Conservation (phyloP, 305 asterid species). For the Fraxinus platypoda region DNA sequence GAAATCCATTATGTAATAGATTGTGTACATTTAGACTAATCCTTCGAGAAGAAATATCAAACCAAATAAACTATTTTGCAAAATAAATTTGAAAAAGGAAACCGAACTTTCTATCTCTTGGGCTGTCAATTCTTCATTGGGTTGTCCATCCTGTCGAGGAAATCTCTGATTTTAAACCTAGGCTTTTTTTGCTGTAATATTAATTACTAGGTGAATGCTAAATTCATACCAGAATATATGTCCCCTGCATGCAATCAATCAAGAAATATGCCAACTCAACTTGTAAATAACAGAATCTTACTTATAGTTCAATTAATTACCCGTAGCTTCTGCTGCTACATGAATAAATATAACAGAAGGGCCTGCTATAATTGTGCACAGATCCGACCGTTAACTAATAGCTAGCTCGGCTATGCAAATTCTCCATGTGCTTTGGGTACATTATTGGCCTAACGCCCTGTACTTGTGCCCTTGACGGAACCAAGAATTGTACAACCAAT, state of each 20-base stretch:
- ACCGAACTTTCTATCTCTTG: neutral
- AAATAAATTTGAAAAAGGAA: no score
- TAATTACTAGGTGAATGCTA: neutral
- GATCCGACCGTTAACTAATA: neutral
- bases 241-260: neutral
- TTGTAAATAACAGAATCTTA: neutral
- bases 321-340: neutral
- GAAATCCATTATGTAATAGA: no score
- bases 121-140: neutral
- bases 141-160: neutral
- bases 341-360: neutral
- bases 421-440: neutral
- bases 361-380: neutral
- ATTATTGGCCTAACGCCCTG: neutral
- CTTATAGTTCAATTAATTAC: neutral
- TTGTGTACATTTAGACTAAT: no score
- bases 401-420: neutral
- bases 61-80: neutral
- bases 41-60: no score
- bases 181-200: neutral
- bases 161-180: neutral
- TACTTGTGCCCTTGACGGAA: neutral
- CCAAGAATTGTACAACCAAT: neutral
- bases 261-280: neutral
- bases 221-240: neutral